Evolutionary conservation across 140 eudicot genomes (phyloP).

Genomic region (Oenanthe javanica): DNA sequence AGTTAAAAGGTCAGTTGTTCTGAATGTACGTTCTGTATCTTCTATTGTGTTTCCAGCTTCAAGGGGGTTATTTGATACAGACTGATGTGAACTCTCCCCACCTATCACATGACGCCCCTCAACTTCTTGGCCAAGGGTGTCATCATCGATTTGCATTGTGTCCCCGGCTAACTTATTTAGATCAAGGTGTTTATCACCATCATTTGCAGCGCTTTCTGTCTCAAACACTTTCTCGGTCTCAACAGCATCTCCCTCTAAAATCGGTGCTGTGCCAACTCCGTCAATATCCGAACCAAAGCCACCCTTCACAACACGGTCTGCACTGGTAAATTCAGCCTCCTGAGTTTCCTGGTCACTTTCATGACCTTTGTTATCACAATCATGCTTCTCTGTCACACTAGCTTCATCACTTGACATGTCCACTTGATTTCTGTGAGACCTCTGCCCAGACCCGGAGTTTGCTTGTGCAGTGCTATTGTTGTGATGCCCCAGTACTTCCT

Average conservation of each 20-base stretch:
- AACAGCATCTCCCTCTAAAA: conserved; percentile 28
- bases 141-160: conserved; percentile 66
- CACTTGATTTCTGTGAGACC: conserved; percentile 15
- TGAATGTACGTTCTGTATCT: conserved; percentile 59
- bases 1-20: conserved; percentile 77
- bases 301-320: conserved; percentile 40
- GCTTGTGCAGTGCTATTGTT: conserved; percentile 32
- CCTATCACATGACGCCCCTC: conserved; percentile 22
- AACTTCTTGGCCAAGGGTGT: conserved; percentile 24
- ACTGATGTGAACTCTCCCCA: conserved; percentile 18
- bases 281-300: conserved; percentile 84
- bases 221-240: conserved; percentile 62
- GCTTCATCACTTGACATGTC: conserved; percentile 59
- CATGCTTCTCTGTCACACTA: conserved; percentile 81
- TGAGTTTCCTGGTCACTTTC: conserved; percentile 73
- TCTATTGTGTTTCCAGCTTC: conserved; percentile 26
- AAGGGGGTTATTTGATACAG: conserved; percentile 23
- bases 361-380: conserved; percentile 51
- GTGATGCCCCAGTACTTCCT: conserved; percentile 31
- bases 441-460: conserved; percentile 38
- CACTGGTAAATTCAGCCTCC: conserved; percentile 62
- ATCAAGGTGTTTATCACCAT: conserved; percentile 31
- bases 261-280: conserved; percentile 52
- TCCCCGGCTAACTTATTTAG: conserved; percentile 45
- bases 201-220: conserved; percentile 43